Conservation (phyloP, 2,329 filamentous ascomycete species). For the Chrysoporthe cubensis region DNA sequence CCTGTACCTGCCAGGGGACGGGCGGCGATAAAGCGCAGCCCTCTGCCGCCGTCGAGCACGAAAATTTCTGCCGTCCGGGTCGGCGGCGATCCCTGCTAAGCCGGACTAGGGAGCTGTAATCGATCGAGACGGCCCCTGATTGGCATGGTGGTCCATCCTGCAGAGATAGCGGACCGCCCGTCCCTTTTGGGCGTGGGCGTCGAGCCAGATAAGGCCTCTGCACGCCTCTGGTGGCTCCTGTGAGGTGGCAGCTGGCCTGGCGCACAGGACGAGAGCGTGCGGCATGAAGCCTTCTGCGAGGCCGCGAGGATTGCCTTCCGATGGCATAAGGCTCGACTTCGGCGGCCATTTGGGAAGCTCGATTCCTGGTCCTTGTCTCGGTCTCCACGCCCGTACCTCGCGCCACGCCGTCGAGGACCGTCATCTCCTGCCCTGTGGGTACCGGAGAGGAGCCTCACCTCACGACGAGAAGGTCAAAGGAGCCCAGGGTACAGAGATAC, state of each 20-base stretch:
- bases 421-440: no score
- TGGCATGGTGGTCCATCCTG: conserved; percentile 10
- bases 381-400: no score
- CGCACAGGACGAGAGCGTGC: background rate
- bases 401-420: no score
- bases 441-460: no score
- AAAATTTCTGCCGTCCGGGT: conserved; percentile 23
- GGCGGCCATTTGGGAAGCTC: no score
- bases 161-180: conserved; percentile 20
- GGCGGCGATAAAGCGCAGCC: background rate
- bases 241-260: background rate
- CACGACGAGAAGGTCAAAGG: no score
- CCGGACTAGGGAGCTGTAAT: conserved; percentile 12
- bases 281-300: background rate
- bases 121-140: conserved; percentile 1
- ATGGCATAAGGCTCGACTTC: no score
- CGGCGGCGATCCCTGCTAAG: background rate
- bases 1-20: no score
- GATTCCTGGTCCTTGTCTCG: no score
- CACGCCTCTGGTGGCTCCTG: conserved; percentile 3
- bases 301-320: no score
- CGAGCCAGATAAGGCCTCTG: conserved; percentile 18
- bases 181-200: background rate
- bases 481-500: no score
- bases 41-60: background rate